phyloP scores from a whole-genome alignment of 2,329 filamentous ascomycete species.

The Colletotrichum phormii region DNA sequence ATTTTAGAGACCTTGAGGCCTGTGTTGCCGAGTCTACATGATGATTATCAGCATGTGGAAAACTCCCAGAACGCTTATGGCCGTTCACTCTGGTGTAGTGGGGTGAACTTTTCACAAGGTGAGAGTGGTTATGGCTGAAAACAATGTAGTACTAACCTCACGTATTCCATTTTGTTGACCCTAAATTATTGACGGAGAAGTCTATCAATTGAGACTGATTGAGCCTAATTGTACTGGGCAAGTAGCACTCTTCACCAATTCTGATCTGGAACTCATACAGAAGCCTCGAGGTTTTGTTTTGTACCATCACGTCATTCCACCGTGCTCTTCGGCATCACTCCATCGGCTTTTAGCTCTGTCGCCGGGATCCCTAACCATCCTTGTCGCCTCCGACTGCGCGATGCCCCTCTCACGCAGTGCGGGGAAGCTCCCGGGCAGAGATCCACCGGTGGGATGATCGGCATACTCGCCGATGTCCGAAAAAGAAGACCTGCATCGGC shows the following conservation, averaged over 20 bases:
- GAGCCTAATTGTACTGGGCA: neutral
- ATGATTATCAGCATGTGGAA: neutral
- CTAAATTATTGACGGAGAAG: too few species aligned
- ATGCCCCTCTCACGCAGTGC: constrained; percentile 5
- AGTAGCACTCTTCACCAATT: neutral
- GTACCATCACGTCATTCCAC: neutral
- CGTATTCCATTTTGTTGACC: constrained; percentile 38
- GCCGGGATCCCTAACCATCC: neutral
- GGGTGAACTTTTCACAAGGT: neutral
- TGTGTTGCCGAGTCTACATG: constrained; percentile 47
- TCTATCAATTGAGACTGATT: neutral
- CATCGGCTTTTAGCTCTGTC: neutral
- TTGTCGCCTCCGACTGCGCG: neutral
- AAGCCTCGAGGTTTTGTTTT: constrained; percentile 2
- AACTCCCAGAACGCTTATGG: too few species aligned
- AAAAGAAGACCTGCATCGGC: constrained; percentile 9
- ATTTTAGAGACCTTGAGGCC: constrained; percentile 56
- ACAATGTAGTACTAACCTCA: constrained; percentile 27
- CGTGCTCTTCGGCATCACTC: neutral
- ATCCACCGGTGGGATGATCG: neutral
- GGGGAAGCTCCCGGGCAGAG: constrained; percentile 9
- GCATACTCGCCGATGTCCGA: constrained; percentile 25
- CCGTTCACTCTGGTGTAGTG: too few species aligned
- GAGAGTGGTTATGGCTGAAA: neutral
- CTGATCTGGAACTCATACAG: neutral